Evolutionary conservation across 495 filamentous ascomycete species (phyloP), one percentile per base, ranked within the genome.

Genomic region (Penicillium angulare): DNA sequence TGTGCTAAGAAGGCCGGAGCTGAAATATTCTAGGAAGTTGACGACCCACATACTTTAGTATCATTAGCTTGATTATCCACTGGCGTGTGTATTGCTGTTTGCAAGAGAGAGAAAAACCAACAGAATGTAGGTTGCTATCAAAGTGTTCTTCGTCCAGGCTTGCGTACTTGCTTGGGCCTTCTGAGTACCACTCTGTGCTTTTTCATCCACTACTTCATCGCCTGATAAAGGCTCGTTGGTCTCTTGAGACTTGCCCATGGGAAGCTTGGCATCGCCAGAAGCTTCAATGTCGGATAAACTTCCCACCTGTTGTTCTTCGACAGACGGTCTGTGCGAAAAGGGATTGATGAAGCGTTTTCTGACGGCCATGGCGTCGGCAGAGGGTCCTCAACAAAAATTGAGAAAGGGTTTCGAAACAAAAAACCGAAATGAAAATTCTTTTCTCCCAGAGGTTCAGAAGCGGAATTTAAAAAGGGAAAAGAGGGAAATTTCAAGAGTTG

Each of bases 51-150:
- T 59, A 26, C 60, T 63, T 34, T 15, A 3, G 20, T 18, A n/a
- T n/a, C 7, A 36, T 46, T 47, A 45, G 41, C 29, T 32, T 10
- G 16, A n/a, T 9, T 3, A 34, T 7, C 35, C 7, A 22, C 5
- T 10, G n/a, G n/a, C n/a, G n/a, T n/a, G n/a, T 16, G 15, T 1
- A 15, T 13, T 23, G 3, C 10, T 18, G 12, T 20, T 2, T 20
- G 7, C 3, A 38, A 38, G 17, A 16, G n/a, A 20, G 34, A 3
- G 34, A 15, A 38, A 38, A 15, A 38, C 47, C 24, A 36, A 64
- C 59, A 60, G 57, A 27, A 64, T 24, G 48, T 63, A 68, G 7
- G 59, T 60, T 6, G 57, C 49, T 33, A 61, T 50, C 13, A 68
- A 46, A 7, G 59, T 45, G 10, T 21, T 48, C 35, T 44, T 63